Percentiles rank a stretch among this genome's conserved stretches.
Conservation (phyloP, 208 protist species). For the Borovskyia barvae region DNA sequence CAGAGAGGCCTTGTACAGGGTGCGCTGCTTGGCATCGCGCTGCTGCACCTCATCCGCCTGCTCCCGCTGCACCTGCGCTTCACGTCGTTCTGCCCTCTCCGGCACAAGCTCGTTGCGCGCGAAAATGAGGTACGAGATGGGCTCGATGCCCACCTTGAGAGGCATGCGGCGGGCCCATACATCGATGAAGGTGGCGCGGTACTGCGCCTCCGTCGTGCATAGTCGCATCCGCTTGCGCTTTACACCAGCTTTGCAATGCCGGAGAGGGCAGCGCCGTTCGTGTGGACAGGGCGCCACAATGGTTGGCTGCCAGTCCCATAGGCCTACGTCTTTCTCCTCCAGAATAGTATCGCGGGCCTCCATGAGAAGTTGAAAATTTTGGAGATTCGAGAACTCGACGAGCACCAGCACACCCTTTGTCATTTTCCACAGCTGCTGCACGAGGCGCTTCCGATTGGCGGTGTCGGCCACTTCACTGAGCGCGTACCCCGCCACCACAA, state of each 20-base stretch:
- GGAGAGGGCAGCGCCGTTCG: slow-evolving; percentile 75
- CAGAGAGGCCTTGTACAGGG: slow-evolving; percentile 64
- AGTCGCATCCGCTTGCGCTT: slow-evolving; percentile 88
- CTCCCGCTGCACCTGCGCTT: slow-evolving; percentile 33
- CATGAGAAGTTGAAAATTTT: slow-evolving; percentile 89
- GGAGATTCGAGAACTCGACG: slow-evolving; percentile 81
- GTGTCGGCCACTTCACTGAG: slow-evolving; percentile 77
- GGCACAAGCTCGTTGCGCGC: slow-evolving; percentile 86
- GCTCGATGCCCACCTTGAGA: slow-evolving; percentile 82
- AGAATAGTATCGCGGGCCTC: slow-evolving; percentile 83
- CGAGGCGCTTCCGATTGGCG: slow-evolving; percentile 49
- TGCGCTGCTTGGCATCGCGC: slow-evolving; percentile 56
- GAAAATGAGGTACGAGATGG: slow-evolving; percentile 82
- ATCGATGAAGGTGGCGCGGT: slow-evolving; percentile 85
- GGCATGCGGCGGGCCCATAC: slow-evolving; percentile 79
- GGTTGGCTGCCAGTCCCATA: slow-evolving; percentile 91
- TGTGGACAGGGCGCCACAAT: slow-evolving; percentile 86
- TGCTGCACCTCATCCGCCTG: slow-evolving; percentile 28
- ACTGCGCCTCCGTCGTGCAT: slow-evolving; percentile 81
- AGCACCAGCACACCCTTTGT: slow-evolving; percentile 80
- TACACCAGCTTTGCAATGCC: slow-evolving; percentile 80
- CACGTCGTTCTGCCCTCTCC: slow-evolving; percentile 64
- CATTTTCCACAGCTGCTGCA: slow-evolving; percentile 90
- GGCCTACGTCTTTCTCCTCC: slow-evolving; percentile 79
- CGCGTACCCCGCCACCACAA: slow-evolving; percentile 84